Evolutionary conservation across 2,329 filamentous ascomycete species (phyloP).

Genomic region (Microsporum audouinii): DNA sequence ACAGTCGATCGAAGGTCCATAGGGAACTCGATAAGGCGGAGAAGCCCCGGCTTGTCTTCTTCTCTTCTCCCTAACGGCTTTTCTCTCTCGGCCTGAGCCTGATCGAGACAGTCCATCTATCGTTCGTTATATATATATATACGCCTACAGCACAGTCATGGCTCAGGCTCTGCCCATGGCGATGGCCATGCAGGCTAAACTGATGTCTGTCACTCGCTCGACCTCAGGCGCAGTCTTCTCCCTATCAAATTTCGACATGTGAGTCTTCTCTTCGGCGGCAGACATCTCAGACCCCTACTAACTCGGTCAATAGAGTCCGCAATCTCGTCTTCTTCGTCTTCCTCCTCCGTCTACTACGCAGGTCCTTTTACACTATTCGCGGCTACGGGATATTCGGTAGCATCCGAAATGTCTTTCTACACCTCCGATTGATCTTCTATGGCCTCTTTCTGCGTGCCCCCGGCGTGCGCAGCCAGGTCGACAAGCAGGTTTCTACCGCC

Average conservation of each 20-base stretch:
- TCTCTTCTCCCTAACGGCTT: too few species aligned
- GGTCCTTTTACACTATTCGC: slow-evolving; percentile 69
- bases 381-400: slow-evolving; percentile 80
- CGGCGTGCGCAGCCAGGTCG: slow-evolving; percentile 74
- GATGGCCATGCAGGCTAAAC: slow-evolving; percentile 31
- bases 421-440: slow-evolving; percentile 62
- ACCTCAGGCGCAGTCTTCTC: slow-evolving; percentile 25
- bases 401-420: slow-evolving; percentile 59
- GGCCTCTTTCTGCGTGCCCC: slow-evolving; percentile 76
- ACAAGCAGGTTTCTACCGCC: slow-evolving; percentile 70
- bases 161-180: neutral
- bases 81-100: neutral
- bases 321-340: slow-evolving; percentile 87
- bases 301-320: slow-evolving; percentile 48
- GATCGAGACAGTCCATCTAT: neutral
- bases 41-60: too few species aligned
- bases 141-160: neutral
- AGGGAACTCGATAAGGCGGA: too few species aligned
- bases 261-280: slow-evolving; percentile 17
- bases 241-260: slow-evolving; percentile 34
- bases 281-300: neutral
- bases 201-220: slow-evolving; percentile 28
- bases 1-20: too few species aligned
- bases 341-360: slow-evolving; percentile 69
- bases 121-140: too few species aligned